Percentiles rank a stretch among this genome's conserved stretches.
phyloP scores from a whole-genome alignment of 495 filamentous ascomycete genomes.

The Usnea hakonensis region DNA sequence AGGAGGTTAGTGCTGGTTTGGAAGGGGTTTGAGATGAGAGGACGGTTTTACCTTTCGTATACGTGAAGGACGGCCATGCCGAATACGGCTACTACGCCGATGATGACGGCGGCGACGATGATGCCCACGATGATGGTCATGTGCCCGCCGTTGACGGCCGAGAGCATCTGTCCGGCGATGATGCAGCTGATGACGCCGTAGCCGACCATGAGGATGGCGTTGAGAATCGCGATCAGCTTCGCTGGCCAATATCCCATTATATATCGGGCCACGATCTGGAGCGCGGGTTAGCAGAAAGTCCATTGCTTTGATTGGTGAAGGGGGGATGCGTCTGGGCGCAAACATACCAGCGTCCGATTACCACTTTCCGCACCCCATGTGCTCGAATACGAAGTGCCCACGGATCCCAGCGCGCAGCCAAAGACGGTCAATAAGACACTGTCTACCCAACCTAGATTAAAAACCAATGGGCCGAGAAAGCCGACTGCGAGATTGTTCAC shows the following conservation, averaged over 20 bases:
- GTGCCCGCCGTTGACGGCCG: conserved; percentile 45
- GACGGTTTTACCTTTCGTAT: conserved; percentile 49
- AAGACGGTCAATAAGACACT: conserved; percentile 54
- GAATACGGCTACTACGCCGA: conserved; percentile 59
- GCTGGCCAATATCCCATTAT: conserved; percentile 73
- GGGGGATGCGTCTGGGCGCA: neutral
- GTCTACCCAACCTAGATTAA: conserved; percentile 58
- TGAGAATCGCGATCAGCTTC: conserved; percentile 58
- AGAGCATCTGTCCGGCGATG: conserved; percentile 48
- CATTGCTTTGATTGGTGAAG: neutral
- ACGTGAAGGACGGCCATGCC: conserved; percentile 65
- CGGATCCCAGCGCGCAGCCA: conserved; percentile 49
- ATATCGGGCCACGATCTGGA: conserved; percentile 42
- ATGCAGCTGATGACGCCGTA: conserved; percentile 58
- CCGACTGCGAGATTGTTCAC: conserved; percentile 69
- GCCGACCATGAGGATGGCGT: conserved; percentile 59
- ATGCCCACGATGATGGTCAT: conserved; percentile 62
- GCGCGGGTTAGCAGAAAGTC: neutral
- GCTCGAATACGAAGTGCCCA: conserved; percentile 57
- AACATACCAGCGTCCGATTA: conserved; percentile 49
- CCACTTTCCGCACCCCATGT: conserved; percentile 64
- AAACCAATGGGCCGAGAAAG: conserved; percentile 57
- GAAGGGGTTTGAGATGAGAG: neutral
- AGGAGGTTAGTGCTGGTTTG: neutral
- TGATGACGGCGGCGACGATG: conserved; percentile 54